phyloP scores from a whole-genome alignment of 2,329 filamentous ascomycete genomes.

The Ambrosiella cleistominuta region DNA sequence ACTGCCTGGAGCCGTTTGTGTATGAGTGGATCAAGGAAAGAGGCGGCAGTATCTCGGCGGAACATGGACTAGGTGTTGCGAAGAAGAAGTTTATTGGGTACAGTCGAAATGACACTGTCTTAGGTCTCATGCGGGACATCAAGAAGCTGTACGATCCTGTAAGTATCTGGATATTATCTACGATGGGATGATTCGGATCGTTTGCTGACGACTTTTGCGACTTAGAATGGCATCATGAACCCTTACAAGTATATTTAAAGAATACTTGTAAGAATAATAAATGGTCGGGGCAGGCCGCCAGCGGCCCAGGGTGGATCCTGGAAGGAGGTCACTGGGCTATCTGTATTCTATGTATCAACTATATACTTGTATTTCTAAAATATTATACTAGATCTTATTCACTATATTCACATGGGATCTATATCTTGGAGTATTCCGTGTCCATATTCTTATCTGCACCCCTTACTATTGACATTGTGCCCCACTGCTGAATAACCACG shows the following conservation, averaged over 20 bases:
- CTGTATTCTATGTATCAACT: too few species aligned
- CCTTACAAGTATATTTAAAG: constrained; percentile 82
- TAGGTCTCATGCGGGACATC: constrained; percentile 84
- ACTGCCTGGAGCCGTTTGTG: constrained; percentile 78
- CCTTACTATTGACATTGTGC: too few species aligned
- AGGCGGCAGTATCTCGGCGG: constrained; percentile 86
- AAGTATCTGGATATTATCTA: constrained; percentile 23
- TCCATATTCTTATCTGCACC: too few species aligned
- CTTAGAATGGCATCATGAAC: constrained; percentile 92
- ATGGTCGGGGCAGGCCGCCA: not conserved
- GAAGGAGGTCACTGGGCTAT: too few species aligned
- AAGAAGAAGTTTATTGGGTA: constrained; percentile 96
- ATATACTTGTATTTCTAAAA: too few species aligned
- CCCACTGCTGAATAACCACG: too few species aligned
- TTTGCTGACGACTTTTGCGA: not conserved
- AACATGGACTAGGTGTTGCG: constrained; percentile 82
- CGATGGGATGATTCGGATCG: too few species aligned
- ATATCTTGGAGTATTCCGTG: too few species aligned
- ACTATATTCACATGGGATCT: too few species aligned
- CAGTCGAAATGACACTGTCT: constrained; percentile 72
- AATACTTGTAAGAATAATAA: not conserved
- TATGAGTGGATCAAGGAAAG: constrained; percentile 91
- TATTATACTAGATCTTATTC: too few species aligned
- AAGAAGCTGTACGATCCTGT: constrained; percentile 91
- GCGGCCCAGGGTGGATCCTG: too few species aligned